Percentiles rank a stretch among this genome's conserved stretches.
Evolutionary conservation across 228 moss, liverwort and hornwort species (phyloP).

Genomic region (Sphagnum fallax): DNA sequence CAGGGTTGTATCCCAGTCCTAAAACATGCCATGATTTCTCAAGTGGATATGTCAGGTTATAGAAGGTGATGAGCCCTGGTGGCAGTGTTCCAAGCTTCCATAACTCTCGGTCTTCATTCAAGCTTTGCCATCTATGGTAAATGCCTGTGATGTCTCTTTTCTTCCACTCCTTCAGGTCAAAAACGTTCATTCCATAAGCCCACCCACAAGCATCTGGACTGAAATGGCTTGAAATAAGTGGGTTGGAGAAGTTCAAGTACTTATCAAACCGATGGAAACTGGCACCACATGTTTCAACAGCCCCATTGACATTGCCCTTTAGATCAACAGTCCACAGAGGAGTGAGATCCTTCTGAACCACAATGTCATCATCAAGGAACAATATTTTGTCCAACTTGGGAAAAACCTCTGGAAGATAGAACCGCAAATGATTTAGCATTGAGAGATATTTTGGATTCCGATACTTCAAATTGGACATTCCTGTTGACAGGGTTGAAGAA

Average conservation of each 20-base stretch:
- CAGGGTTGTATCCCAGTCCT: constrained; percentile 91
- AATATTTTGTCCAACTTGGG: constrained; percentile 80
- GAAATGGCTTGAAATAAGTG: constrained; percentile 69
- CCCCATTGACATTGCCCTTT: constrained; percentile 91
- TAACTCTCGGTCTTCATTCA: constrained; percentile 85
- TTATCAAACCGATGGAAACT: constrained; percentile 98
- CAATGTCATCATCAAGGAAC: constrained; percentile 91
- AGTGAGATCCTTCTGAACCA: constrained; percentile 87
- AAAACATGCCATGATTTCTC: constrained; percentile 92
- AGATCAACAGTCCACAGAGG: constrained; percentile 75
- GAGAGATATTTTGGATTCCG: constrained; percentile 95
- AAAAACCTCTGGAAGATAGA: constrained; percentile 89
- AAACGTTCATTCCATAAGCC: constrained; percentile 99
- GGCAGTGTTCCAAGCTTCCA: constrained; percentile 98
- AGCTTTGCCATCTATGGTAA: constrained; percentile 94
- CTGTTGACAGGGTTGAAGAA: constrained; percentile 50
- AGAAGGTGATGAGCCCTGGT: constrained; percentile 92
- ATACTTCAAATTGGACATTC: constrained; percentile 81
- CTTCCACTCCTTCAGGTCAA: constrained; percentile 96
- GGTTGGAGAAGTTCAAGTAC: constrained; percentile 94
- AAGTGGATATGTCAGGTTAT: constrained; percentile 73
- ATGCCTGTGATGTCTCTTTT: constrained; percentile 87
- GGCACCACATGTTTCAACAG: constrained; percentile 90
- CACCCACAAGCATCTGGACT: constrained; percentile 88
- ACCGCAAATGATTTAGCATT: constrained; percentile 95